Percentiles rank a stretch among this genome's conserved stretches.
These are phyloP conservation scores for Lizonia empirigonia DNA, from an alignment of 2,329 filamentous ascomycete genomes.

Conservation along the genomic window DNA sequence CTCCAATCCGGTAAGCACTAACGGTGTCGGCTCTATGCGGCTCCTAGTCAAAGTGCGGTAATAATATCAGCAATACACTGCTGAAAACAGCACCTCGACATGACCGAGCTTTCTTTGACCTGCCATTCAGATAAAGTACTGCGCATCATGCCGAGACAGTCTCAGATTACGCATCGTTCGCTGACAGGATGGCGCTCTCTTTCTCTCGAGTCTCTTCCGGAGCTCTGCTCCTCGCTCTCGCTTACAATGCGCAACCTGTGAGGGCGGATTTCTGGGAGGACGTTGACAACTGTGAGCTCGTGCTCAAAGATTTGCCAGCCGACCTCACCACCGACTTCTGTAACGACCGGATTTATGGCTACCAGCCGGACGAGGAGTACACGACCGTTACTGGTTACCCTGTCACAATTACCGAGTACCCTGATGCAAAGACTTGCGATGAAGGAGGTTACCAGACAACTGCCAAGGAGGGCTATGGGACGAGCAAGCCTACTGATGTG, in stretches of 20 bases:
- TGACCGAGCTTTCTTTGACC: slow-evolving; percentile 7
- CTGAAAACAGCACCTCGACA: slow-evolving; percentile 12
- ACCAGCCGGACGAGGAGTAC: slow-evolving; percentile 2
- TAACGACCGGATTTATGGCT: slow-evolving; percentile 8
- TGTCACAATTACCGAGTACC: slow-evolving; percentile 11
- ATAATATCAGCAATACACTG: not conserved
- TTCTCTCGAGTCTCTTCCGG: slow-evolving; percentile 16
- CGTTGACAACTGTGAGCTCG: slow-evolving; percentile 17
- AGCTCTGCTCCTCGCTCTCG: slow-evolving; percentile 14
- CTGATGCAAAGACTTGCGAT: slow-evolving; percentile 9
- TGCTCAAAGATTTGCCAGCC: slow-evolving; percentile 10
- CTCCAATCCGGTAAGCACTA: not conserved
- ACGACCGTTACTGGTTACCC: slow-evolving; percentile 8
- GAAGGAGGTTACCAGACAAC: slow-evolving; percentile 9
- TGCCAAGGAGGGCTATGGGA: slow-evolving; percentile 1
- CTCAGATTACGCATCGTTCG: slow-evolving; percentile 4
- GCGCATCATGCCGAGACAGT: slow-evolving; percentile 14
- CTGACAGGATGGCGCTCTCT: slow-evolving; percentile 12
- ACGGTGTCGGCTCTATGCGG: not conserved
- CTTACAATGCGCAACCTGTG: slow-evolving; percentile 13
- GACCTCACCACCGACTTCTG: slow-evolving; percentile 10
- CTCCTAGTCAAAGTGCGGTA: not conserved
- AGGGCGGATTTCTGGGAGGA: slow-evolving; percentile 16
- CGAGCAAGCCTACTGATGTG: not conserved
- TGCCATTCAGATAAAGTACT: slow-evolving; percentile 6